Conservation (phyloP, 768 basidiomycete genomes). For the Rubroboletus satanas region DNA sequence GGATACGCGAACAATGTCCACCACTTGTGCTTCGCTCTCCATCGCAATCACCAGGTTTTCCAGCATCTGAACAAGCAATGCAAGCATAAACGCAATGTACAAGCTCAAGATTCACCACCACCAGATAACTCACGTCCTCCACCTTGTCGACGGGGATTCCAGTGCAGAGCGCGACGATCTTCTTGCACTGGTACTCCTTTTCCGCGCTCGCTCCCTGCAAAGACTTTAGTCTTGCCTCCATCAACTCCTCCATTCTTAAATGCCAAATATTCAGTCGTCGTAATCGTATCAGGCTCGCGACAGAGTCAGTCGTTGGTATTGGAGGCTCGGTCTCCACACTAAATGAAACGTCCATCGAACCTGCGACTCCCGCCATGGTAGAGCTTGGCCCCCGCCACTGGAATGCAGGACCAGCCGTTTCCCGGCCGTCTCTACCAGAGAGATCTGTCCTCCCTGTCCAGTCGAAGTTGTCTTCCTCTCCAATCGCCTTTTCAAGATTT, state of each 20-base stretch:
- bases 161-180: constrained; percentile 85
- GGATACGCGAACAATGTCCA: constrained; percentile 81
- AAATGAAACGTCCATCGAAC: constrained; percentile 58
- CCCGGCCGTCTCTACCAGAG: constrained; percentile 37
- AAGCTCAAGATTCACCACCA: constrained; percentile 11
- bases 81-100: constrained; percentile 26
- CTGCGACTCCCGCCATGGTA: constrained; percentile 61
- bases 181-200: constrained; percentile 89
- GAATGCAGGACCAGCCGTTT: constrained; percentile 53
- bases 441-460: constrained; percentile 76
- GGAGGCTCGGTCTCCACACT: constrained; percentile 72
- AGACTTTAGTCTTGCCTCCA: constrained; percentile 62
- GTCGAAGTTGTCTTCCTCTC: constrained; percentile 79
- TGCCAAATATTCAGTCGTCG: constrained; percentile 84
- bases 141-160: constrained; percentile 84
- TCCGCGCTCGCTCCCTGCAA: constrained; percentile 80
- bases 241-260: constrained; percentile 66
- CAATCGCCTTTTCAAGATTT: constrained; percentile 77
- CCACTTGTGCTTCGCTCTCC: constrained; percentile 79
- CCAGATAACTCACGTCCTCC: constrained; percentile 68
- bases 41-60: constrained; percentile 82
- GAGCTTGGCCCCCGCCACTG: constrained; percentile 63
- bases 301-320: constrained; percentile 56
- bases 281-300: constrained; percentile 62
- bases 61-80: constrained; percentile 55